Percentiles rank a stretch among this genome's conserved stretches.
These are phyloP conservation scores for Arthrocladium fulminans DNA, from an alignment of 2,329 filamentous ascomycete genomes.

Conservation along the genomic window DNA sequence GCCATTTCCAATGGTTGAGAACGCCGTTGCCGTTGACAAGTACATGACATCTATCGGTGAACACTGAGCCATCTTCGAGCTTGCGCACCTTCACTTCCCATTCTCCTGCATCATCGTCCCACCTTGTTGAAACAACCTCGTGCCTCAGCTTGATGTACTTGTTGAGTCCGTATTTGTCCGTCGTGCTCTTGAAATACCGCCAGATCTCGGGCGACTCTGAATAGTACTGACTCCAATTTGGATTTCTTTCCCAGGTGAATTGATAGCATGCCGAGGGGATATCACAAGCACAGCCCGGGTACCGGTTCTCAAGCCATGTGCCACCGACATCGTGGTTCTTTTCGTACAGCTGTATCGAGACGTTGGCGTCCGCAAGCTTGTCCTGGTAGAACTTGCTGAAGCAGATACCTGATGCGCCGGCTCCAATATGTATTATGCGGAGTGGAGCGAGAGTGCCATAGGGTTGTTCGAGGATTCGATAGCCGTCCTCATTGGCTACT, in stretches of 20 bases:
- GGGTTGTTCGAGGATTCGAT: conserved; percentile 1
- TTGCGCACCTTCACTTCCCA: conserved; percentile 25
- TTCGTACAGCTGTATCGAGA: conserved; percentile 22
- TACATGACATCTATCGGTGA: conserved; percentile 22
- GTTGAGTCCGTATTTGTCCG: conserved; percentile 20
- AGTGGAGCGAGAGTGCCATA: conserved; percentile 12
- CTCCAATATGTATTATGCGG: conserved; percentile 32
- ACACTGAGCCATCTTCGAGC: conserved; percentile 16
- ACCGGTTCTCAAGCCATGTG: conserved; percentile 30
- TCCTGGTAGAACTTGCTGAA: conserved; percentile 27
- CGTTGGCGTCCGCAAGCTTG: conserved; percentile 24
- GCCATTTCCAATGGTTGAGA: conserved; percentile 30
- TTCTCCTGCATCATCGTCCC: conserved; percentile 25
- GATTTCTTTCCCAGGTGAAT: conserved; percentile 28
- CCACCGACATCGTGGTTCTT: conserved; percentile 30
- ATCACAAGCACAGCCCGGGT: conserved; percentile 29
- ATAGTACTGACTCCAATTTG: conserved; percentile 23
- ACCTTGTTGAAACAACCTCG: conserved; percentile 23
- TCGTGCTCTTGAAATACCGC: conserved; percentile 24
- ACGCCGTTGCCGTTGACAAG: conserved; percentile 25
- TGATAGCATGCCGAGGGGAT: conserved; percentile 27
- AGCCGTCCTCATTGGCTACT: not conserved
- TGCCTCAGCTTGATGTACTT: conserved; percentile 25
- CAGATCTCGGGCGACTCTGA: conserved; percentile 24
- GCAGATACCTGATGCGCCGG: conserved; percentile 34